Evolutionary conservation across 257 asterid species (phyloP).

Genomic region (Rhazya stricta): DNA sequence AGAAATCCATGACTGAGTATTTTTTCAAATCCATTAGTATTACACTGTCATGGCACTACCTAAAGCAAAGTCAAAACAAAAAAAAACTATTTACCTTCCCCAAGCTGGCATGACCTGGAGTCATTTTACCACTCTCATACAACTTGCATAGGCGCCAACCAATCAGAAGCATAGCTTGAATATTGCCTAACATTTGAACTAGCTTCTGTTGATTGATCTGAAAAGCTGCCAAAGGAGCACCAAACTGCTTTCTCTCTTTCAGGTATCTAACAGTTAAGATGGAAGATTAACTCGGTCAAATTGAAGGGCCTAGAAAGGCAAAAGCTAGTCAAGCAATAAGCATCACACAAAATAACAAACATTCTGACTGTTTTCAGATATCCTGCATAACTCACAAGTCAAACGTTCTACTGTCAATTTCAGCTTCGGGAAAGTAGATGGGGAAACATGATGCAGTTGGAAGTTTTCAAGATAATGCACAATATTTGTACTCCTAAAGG

Average conservation of each 20-base stretch:
- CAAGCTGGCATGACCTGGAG: conserved; percentile 93
- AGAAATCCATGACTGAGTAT: conserved; percentile 80
- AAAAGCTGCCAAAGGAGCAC: conserved; percentile 94
- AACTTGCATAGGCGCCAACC: conserved; percentile 98
- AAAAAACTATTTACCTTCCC: conserved; percentile 55
- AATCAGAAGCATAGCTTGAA: conserved; percentile 82
- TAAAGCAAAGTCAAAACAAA: conserved; percentile 8
- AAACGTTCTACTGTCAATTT: neutral
- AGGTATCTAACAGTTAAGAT: conserved; percentile 56
- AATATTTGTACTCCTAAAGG: neutral
- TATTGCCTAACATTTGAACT: conserved; percentile 75
- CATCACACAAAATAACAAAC: neutral
- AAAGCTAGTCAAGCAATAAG: conserved; percentile 3
- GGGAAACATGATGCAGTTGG: neutral
- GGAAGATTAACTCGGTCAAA: neutral
- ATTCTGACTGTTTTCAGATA: neutral
- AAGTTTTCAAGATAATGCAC: neutral
- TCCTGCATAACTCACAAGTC: neutral
- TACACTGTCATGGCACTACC: conserved; percentile 1
- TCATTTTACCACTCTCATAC: conserved; percentile 90
- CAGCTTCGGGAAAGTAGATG: neutral
- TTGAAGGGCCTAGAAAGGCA: neutral
- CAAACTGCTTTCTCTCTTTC: conserved; percentile 95
- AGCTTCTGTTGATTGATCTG: conserved; percentile 90
- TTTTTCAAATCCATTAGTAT: neutral